A percentile compares a stretch with the other conserved stretches of the same genome.
Evolutionary conservation across 331 rosid species (phyloP).

Genomic region (Rosa hybrid): DNA sequence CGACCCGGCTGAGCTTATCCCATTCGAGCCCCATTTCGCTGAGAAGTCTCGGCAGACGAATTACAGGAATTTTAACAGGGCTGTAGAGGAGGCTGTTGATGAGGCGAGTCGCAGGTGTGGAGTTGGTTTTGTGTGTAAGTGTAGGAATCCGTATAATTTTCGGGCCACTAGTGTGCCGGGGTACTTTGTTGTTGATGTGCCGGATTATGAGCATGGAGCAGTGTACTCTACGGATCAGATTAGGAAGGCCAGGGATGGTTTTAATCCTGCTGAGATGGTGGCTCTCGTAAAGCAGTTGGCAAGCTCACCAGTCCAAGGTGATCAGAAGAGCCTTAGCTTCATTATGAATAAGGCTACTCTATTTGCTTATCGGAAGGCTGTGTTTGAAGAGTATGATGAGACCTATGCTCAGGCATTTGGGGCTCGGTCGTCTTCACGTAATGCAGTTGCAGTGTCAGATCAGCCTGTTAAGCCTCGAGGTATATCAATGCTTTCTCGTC

Average conservation of each 20-base stretch:
- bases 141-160: slow-evolving; percentile 65
- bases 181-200: slow-evolving; percentile 74
- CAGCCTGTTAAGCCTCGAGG: slow-evolving; percentile 62
- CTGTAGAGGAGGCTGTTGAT: slow-evolving; percentile 93
- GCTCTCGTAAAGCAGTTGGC: slow-evolving; percentile 75
- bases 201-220: slow-evolving; percentile 73
- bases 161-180: slow-evolving; percentile 51
- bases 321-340: slow-evolving; percentile 49
- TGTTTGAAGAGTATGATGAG: slow-evolving; percentile 88
- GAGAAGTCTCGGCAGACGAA: slow-evolving; percentile 75
- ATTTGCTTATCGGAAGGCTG: slow-evolving; percentile 57
- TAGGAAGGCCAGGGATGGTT: slow-evolving; percentile 56
- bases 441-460: slow-evolving; percentile 24
- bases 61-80: slow-evolving; percentile 65
- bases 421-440: slow-evolving; percentile 50
- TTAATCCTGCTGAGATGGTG: slow-evolving; percentile 57
- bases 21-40: slow-evolving; percentile 60
- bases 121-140: slow-evolving; percentile 70
- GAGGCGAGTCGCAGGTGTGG: slow-evolving; percentile 76
- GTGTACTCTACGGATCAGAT: slow-evolving; percentile 71
- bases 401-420: slow-evolving; percentile 98
- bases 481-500: slow-evolving; percentile 28
- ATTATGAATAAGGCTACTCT: slow-evolving; percentile 59
- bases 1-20: slow-evolving; percentile 80
- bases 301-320: slow-evolving; percentile 47